phyloP scores from a whole-genome alignment of 164 flowering plant species.

The Nymphaea thermarum region DNA sequence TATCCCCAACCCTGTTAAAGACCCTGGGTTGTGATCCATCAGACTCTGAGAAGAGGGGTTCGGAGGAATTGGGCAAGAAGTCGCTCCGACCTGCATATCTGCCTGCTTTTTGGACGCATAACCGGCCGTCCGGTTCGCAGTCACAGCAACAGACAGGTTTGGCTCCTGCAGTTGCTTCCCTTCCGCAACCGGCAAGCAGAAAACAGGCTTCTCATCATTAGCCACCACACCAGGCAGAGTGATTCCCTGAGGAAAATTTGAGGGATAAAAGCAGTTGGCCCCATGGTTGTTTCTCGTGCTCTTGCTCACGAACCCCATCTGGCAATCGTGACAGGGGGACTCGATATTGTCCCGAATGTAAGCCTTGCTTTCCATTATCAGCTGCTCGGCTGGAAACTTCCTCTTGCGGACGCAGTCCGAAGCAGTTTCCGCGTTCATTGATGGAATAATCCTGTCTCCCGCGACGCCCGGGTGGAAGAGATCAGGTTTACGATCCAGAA shows the following conservation, averaged over 20 bases:
- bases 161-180: slow-evolving; percentile 15
- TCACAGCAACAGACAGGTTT: background rate
- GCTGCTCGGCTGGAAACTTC: slow-evolving; percentile 22
- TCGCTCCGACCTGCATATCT: background rate
- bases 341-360: slow-evolving; percentile 31
- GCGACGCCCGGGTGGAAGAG: slow-evolving; percentile 19
- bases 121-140: background rate
- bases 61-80: slow-evolving; percentile 4
- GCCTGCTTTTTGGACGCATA: background rate
- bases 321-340: slow-evolving; percentile 36
- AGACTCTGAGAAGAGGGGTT: slow-evolving; percentile 7
- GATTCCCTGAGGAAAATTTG: slow-evolving; percentile 7
- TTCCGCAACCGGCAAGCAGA: slow-evolving; percentile 24
- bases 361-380: slow-evolving; percentile 24
- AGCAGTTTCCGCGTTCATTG: slow-evolving; percentile 24
- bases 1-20: slow-evolving; percentile 22
- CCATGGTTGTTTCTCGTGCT: slow-evolving; percentile 46
- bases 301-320: slow-evolving; percentile 37
- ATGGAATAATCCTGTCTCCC: slow-evolving; percentile 9
- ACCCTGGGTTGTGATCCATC: slow-evolving; percentile 14
- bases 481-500: slow-evolving; percentile 25
- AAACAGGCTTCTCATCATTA: slow-evolving; percentile 18
- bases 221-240: slow-evolving; percentile 14
- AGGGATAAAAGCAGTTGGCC: slow-evolving; percentile 27
- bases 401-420: slow-evolving; percentile 28